phyloP scores from a whole-genome alignment of 2,329 filamentous ascomycete species.

The Macrophomina phaseolina region DNA sequence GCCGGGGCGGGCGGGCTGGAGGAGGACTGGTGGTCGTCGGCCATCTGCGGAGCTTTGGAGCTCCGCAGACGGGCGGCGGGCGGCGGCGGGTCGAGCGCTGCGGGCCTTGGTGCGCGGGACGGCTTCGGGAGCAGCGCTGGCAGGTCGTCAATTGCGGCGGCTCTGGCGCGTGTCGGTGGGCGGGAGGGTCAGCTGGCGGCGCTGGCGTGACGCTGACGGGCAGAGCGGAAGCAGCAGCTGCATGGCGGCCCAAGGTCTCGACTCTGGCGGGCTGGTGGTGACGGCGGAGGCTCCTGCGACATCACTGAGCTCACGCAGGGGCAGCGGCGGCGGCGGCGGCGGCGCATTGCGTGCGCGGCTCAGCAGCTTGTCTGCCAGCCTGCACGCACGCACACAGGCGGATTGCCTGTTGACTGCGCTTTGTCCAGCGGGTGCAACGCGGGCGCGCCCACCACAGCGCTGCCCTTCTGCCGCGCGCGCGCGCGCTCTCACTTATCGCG shows the following conservation, averaged over 20 bases:
- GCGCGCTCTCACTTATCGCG: not conserved
- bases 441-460: not conserved
- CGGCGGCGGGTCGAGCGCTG: conserved; percentile 8
- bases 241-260: conserved; percentile 20
- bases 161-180: not conserved
- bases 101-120: conserved; percentile 9
- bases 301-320: conserved; percentile 10
- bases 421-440: not conserved
- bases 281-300: conserved; percentile 4
- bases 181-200: not conserved
- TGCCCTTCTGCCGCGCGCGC: not conserved
- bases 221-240: not conserved
- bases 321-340: conserved; percentile 30
- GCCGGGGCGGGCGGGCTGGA: not conserved
- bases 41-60: conserved; percentile 23
- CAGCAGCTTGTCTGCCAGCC: conserved; percentile 28
- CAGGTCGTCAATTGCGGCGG: not conserved
- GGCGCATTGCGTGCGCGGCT: conserved; percentile 29
- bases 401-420: too few species aligned
- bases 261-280: not conserved
- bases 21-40: conserved; percentile 6
- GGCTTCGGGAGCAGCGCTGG: too few species aligned
- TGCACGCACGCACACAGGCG: not conserved
- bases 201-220: conserved; percentile 11
- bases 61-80: conserved; percentile 16